Percentiles rank a stretch among this genome's conserved stretches.
Evolutionary conservation across 2,329 filamentous ascomycete genomes (phyloP).

Genomic region (Scedosporium boydii): DNA sequence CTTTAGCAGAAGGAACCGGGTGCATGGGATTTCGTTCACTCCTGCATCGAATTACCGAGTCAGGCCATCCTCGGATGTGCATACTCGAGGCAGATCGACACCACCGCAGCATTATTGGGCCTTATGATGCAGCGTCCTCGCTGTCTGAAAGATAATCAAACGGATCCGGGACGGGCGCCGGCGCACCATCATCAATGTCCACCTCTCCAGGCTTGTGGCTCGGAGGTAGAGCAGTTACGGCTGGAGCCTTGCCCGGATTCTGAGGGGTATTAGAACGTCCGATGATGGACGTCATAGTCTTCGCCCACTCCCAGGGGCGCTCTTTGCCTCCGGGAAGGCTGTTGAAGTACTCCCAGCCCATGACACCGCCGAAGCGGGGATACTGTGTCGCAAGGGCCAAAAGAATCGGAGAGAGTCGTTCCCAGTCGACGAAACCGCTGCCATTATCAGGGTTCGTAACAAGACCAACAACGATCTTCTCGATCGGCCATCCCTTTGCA

Average conservation of each 20-base stretch:
- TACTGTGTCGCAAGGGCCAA: constrained; percentile 37
- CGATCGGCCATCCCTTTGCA: constrained; percentile 58
- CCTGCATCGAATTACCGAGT: neutral
- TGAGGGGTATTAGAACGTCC: constrained; percentile 8
- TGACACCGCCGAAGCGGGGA: constrained; percentile 71
- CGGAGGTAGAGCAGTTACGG: constrained; percentile 12
- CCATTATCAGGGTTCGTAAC: constrained; percentile 73
- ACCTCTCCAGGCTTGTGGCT: neutral
- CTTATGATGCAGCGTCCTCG: neutral
- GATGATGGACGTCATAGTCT: constrained; percentile 46
- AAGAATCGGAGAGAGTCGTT: constrained; percentile 36
- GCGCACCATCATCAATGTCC: constrained; percentile 2
- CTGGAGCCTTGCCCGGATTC: constrained; percentile 13
- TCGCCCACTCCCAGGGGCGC: constrained; percentile 71
- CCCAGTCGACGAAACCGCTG: constrained; percentile 36
- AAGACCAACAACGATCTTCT: constrained; percentile 69
- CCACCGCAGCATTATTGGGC: neutral
- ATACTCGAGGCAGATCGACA: neutral
- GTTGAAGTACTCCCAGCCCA: constrained; percentile 97
- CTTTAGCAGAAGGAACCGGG: neutral
- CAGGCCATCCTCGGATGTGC: neutral
- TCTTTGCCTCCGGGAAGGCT: constrained; percentile 53
- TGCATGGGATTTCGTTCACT: neutral
- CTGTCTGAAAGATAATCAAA: constrained; percentile 27
- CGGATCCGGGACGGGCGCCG: constrained; percentile 14